Evolutionary conservation across 2,329 filamentous ascomycete species (phyloP), one percentile per base, ranked within the genome.

Genomic region (Teratosphaeria pseudoeucalypti): DNA sequence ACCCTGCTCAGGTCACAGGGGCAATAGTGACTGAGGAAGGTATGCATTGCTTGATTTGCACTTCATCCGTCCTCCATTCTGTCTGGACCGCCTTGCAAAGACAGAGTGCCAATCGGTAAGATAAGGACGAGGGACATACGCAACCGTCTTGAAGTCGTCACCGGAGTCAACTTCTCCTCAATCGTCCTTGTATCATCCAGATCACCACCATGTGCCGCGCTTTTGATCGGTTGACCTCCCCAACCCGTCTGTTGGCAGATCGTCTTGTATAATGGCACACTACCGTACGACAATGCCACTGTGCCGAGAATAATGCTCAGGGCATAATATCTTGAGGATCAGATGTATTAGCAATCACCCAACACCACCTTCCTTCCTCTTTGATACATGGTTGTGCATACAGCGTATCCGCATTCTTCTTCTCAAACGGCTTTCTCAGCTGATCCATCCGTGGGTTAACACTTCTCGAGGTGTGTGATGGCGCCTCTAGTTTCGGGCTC

Each of bases 181-280:
- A 73, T 68, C 53, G 68, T 66, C 26, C 69, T 67, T 29, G 52
- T 12, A 63, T 70, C 67, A 39, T 57, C 55, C 7, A 60, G 52
- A 54, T 57, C 34, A 58, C 78, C 79, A 59, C 77, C 79, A 76
- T 90, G 87, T 54, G 83, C 83, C 23, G 87, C 83, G 14, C 90
- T 90, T 71, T 91, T 90, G 64, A 96, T 84, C 34, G 92, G 92
- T 72, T 96, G 90, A 49, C 92, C 92, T 68, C 90, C 90, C 90
- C 90, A 97, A 68, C 92, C 89, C 12, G 87, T 92, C 16, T 88
- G 89, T 77, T 88, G 85, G 76, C 89, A 92, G 70, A 92, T 91
- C 85, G 91, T 92, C 74, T 92, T 92, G 75, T 95, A 95, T 72
- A 94, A 77, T 1, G 90, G 90, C 55, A 94, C 90, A 11, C 88